Conservation (phyloP, 2,329 filamentous ascomycete genomes). For the Cadophora sp. region DNA sequence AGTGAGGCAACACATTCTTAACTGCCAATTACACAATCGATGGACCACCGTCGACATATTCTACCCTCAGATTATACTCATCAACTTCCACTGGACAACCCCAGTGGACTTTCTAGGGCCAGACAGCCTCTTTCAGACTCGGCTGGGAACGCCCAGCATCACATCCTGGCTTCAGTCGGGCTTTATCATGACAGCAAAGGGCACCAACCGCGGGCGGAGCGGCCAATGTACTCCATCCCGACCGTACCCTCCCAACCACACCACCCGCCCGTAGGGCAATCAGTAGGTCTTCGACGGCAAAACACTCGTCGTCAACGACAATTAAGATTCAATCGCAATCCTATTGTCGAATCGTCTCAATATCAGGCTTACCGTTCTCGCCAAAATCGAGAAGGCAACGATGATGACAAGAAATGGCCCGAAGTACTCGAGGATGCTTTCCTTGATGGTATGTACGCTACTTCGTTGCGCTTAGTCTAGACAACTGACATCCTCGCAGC, state of each 20-base stretch:
- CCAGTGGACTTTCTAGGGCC: slow-evolving; percentile 30
- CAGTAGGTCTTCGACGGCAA: slow-evolving; percentile 44
- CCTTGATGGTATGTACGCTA: slow-evolving; percentile 62
- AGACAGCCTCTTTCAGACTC: slow-evolving; percentile 41
- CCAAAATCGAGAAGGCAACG: slow-evolving; percentile 65
- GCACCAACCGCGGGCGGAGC: slow-evolving; percentile 32
- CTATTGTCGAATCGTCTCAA: slow-evolving; percentile 65
- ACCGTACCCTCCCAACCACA: slow-evolving; percentile 39
- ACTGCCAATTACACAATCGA: slow-evolving; percentile 30
- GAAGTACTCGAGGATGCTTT: slow-evolving; percentile 70
- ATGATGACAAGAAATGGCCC: slow-evolving; percentile 67
- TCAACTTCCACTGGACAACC: slow-evolving; percentile 33
- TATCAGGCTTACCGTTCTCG: slow-evolving; percentile 71
- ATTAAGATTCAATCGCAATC: slow-evolving; percentile 53
- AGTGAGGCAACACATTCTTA: slow-evolving; percentile 41
- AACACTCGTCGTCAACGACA: slow-evolving; percentile 40
- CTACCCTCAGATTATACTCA: slow-evolving; percentile 35
- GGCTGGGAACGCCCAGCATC: slow-evolving; percentile 42
- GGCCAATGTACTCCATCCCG: slow-evolving; percentile 37
- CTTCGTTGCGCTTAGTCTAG: neutral
- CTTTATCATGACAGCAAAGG: slow-evolving; percentile 42
- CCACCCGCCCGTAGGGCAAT: slow-evolving; percentile 31
- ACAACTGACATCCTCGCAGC: slow-evolving; percentile 51
- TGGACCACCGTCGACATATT: slow-evolving; percentile 39
- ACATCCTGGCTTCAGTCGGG: slow-evolving; percentile 36